Base-by-base conservation (phyloP, 768 basidiomycete species). In the Tephrocybe sp. region DNA sequence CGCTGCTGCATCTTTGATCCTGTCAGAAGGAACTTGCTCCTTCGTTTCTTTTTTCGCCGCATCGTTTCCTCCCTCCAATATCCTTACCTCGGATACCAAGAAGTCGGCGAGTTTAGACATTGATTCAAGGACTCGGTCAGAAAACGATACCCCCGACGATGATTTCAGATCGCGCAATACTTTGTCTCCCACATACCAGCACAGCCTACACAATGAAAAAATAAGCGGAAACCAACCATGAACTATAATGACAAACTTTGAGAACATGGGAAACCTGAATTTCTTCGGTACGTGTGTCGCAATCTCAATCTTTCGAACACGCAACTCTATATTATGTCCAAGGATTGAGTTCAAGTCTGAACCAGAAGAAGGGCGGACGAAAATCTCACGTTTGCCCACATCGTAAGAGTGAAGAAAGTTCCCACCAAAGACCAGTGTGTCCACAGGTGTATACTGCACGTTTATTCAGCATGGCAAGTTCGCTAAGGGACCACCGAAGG, bases 361-460 rank as follows among this genome's bases (percentile, higher is more conserved):
- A n/a, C n/a, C 3, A 36, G 36, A 29, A 42, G 15, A n/a, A 13
- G 39, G 3, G 39, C 39, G 29, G 2, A 36, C 23, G 42, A 41
- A 37, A 11, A 10, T 19, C 89, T 56, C 67, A 94, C 94, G 94
- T 2, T 86, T 92, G 1, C 78, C 74, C 37, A 95, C 81, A 58
- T 92, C 85, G 66, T 88, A 93, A 7, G 93, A 94, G 68, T 99
- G 95, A 42, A 99, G 66, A 64, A 97, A 99, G 67, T 99, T 99
- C 31, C 95, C 95, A 1, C 95, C 95, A 61, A 98, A 95, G 1
- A 99, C 97, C 34, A 99, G 74, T 3, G 94, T 88, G 63, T 99
- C 94, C 25, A 77, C 68, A 0, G 95, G 95, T 0, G 97, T 98
- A 67, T 91, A 85, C 88, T 95, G 30, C 56, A 39, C 54, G 45